Evolutionary conservation across 257 asterid species (phyloP).

Genomic region (Schizonepeta tenuifolia): DNA sequence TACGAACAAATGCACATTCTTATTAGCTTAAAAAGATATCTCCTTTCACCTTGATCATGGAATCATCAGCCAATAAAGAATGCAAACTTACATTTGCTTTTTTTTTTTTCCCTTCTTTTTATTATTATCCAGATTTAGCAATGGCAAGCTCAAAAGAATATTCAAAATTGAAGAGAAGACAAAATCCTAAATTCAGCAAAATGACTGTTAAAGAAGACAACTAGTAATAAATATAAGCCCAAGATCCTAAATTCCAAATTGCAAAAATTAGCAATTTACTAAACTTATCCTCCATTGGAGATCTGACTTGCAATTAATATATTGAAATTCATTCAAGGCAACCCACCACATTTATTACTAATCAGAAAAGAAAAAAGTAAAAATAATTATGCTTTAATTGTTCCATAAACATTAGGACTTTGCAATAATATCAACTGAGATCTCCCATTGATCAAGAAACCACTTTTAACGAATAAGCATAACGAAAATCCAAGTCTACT

Average conservation of each 20-base stretch:
- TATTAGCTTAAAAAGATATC: background rate
- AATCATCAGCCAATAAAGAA: background rate
- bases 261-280: conserved; percentile 8
- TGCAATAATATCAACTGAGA: conserved; percentile 2
- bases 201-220: background rate
- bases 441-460: conserved; percentile 5
- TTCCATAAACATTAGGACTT: background rate
- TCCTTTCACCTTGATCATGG: background rate
- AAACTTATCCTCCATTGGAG: background rate
- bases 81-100: background rate
- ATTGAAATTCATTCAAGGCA: conserved; percentile 4
- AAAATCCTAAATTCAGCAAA: background rate
- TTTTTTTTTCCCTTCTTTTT: background rate
- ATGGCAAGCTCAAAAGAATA: background rate
- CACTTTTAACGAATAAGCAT: conserved; percentile 10
- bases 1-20: background rate
- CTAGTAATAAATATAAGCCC: background rate
- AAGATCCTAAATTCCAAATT: conserved; percentile 21
- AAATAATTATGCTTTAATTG: background rate
- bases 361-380: background rate
- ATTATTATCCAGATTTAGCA: background rate
- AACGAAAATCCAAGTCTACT: conserved; percentile 29
- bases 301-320: conserved; percentile 31
- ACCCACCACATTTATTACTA: background rate
- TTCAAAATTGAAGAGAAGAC: background rate